Base-by-base conservation (phyloP, 345 rosid species). In the Sisymbrium irio region DNA sequence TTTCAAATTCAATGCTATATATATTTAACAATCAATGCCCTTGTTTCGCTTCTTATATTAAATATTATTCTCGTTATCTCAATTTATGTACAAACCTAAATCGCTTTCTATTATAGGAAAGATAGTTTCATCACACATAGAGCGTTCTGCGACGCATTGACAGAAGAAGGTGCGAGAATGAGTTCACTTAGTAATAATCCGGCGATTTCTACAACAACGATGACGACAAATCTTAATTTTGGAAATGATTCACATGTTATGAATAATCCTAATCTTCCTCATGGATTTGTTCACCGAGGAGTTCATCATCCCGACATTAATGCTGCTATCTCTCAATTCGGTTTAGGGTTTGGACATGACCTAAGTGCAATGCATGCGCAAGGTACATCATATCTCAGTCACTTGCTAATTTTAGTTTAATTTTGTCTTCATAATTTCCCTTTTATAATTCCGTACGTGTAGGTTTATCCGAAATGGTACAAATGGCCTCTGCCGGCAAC, bases 101-200 rank as follows among this genome's bases (percentile, higher is more conserved):
- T 47, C 30, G 15, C 9, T 80, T 46, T 62, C n/a, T 20, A 12
- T 66, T 59, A 76, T 85, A 93, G 98, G 85, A 93, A 93, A 81
- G 98, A 93, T 67, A 93, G 96, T 72, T 93, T 93, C 66, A 91
- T 89, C 69, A 93, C 98, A 15, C 98, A 93, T 65, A 83, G 98
- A 79, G 98, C 98, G 11, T 93, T 93, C 45, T 93, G 98, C 15
- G 98, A 93, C 46, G 97, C 98, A 44, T 82, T 93, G 40, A 86
- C 93, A 1, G 98, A 91, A 64, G 97, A 93, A 64, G 84, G 90
- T 69, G 85, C 87, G 12, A 88, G 96, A 69, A 67, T 85, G 77
- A 83, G 80, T 56, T 82, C 96, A 6, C 83, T 67, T 12, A 36
- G 51, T 59, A 65, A 37, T n/a, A 47, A 57, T 58, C 63, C 72